Evolutionary conservation across 2,329 filamentous ascomycete species (phyloP).

Genomic region (Penicillium sp.): DNA sequence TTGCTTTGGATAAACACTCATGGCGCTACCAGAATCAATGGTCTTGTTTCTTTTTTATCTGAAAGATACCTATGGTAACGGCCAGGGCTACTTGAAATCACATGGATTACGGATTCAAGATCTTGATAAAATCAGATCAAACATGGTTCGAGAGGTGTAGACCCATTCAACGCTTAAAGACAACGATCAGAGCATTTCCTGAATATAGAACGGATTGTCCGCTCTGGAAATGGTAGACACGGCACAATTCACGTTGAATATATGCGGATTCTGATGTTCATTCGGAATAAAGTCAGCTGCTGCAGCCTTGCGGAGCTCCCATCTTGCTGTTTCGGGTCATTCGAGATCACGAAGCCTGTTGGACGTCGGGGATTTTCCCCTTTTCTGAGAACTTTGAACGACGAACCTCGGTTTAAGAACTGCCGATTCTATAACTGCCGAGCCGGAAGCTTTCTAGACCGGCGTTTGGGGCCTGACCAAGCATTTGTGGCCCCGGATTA

Average conservation of each 20-base stretch:
- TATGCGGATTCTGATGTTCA: neutral
- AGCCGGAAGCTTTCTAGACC: neutral
- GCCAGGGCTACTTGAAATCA: no score
- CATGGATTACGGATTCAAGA: no score
- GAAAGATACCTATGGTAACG: no score
- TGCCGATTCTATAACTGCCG: neutral
- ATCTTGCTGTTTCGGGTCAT: neutral
- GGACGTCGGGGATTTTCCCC: neutral
- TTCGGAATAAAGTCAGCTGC: neutral
- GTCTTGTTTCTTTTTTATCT: no score
- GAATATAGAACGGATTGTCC: neutral
- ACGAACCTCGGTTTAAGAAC: neutral
- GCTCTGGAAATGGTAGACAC: neutral
- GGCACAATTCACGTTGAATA: neutral
- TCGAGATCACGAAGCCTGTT: neutral
- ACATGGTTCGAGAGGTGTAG: no score
- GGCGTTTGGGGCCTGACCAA: no score
- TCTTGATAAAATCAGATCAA: no score
- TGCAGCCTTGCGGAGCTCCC: neutral
- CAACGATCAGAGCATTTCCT: neutral
- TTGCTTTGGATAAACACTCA: no score
- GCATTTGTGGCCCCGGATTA: neutral
- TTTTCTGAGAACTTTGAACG: neutral
- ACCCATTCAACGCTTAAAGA: no score
- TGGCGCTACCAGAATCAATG: no score